Percentiles rank a stretch among this genome's conserved stretches.
phyloP scores from a whole-genome alignment of 768 basidiomycete species.

The Ramaria sp. region DNA sequence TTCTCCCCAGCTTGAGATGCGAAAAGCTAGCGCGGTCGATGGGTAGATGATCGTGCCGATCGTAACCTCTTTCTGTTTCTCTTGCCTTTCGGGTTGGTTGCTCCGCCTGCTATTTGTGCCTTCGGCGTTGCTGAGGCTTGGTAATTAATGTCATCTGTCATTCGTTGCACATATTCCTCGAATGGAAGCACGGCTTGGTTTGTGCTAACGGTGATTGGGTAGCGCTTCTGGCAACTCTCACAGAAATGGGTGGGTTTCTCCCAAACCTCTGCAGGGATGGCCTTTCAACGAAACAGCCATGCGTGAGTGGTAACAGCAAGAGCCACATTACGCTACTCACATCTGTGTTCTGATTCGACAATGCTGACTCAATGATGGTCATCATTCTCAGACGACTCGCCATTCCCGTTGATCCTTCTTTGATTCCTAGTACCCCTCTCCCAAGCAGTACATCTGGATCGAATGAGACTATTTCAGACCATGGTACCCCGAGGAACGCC shows the following conservation, averaged over 20 bases:
- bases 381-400: slow-evolving; percentile 8
- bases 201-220: slow-evolving; percentile 6
- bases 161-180: not conserved
- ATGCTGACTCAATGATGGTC: slow-evolving; percentile 8
- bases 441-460: slow-evolving; percentile 5
- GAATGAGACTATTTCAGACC: slow-evolving; percentile 7
- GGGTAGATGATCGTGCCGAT: not conserved
- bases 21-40: not conserved
- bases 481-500: slow-evolving; percentile 6
- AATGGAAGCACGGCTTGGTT: not conserved
- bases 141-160: not conserved
- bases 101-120: not conserved
- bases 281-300: not conserved
- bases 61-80: not conserved
- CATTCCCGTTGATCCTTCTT: slow-evolving; percentile 6
- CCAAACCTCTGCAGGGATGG: slow-evolving; percentile 4
- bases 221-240: slow-evolving; percentile 4
- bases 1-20: no score
- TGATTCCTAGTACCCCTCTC: slow-evolving; percentile 6
- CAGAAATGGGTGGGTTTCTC: slow-evolving; percentile 5
- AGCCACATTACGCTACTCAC: not conserved
- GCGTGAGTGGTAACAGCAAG: not conserved
- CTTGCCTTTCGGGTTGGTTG: not conserved
- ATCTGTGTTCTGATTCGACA: slow-evolving; percentile 1
- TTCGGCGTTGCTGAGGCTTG: not conserved